Conservation (phyloP, 371 early-diverging fungal genomes). For the Actinomortierella ambigua region DNA sequence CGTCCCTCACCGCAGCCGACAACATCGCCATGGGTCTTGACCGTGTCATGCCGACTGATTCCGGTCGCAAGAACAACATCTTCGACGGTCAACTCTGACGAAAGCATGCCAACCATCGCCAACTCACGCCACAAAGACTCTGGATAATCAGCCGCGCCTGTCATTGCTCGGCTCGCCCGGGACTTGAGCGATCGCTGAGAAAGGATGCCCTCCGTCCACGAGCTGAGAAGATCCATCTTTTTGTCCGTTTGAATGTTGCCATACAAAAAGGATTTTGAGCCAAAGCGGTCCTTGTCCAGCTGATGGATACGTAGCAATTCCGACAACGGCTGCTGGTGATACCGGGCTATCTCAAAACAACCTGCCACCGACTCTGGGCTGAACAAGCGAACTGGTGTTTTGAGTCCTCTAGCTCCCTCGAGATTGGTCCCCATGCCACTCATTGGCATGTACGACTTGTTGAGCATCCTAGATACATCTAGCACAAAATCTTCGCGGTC, state of each 20-base stretch:
- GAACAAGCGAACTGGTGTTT: neutral
- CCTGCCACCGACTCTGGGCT: neutral
- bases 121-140: constrained; percentile 38
- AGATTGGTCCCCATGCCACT: constrained; percentile 22
- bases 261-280: constrained; percentile 6
- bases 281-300: constrained; percentile 5
- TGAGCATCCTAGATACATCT: constrained; percentile 19
- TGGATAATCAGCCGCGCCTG: neutral
- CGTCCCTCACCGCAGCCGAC: too few species aligned
- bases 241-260: constrained; percentile 5
- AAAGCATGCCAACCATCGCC: constrained; percentile 29
- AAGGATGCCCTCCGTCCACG: constrained; percentile 14
- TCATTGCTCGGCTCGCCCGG: neutral
- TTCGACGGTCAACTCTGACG: constrained; percentile 6
- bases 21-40: too few species aligned
- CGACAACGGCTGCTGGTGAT: neutral
- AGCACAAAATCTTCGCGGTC: constrained; percentile 18
- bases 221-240: constrained; percentile 11
- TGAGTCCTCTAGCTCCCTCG: neutral
- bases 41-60: too few species aligned
- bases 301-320: constrained; percentile 7
- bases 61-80: constrained; percentile 10
- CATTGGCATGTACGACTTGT: constrained; percentile 6
- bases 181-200: too few species aligned
- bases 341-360: neutral